These are phyloP conservation scores for Tricladium varicosporioides DNA, from an alignment of 2,329 filamentous ascomycete species.

Conservation along the genomic window DNA sequence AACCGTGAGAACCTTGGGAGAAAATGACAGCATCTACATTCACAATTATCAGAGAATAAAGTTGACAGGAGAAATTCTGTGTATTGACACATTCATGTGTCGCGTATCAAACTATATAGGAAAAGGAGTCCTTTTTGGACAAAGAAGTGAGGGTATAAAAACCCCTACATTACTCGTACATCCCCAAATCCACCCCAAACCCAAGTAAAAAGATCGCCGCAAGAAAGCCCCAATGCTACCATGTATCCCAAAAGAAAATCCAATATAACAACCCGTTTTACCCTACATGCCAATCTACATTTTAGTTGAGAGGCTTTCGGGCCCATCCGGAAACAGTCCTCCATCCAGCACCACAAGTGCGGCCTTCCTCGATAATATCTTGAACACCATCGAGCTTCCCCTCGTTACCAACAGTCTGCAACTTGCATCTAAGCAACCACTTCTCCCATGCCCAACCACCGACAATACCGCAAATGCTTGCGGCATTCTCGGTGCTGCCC, in stretches of 20 bases:
- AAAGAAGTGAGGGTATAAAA: background rate
- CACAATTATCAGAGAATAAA: background rate
- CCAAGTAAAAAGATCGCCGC: background rate
- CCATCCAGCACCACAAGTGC: conserved; percentile 56
- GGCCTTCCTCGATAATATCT: conserved; percentile 62
- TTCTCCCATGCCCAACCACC: conserved; percentile 94
- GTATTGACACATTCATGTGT: background rate
- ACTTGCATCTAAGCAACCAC: conserved; percentile 86
- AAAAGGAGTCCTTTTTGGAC: background rate
- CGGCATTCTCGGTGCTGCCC: conserved; percentile 71
- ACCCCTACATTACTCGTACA: background rate
- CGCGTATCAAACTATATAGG: background rate
- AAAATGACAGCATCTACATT: background rate
- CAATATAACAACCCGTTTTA: background rate
- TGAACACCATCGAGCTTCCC: conserved; percentile 60
- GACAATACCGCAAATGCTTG: conserved; percentile 75
- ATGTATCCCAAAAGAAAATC: background rate
- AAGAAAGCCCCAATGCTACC: background rate
- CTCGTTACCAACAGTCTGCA: conserved; percentile 76
- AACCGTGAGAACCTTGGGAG: background rate
- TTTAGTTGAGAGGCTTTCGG: conserved; percentile 50
- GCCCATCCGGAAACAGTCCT: conserved; percentile 62
- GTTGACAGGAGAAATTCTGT: background rate
- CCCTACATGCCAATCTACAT: background rate
- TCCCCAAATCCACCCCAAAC: background rate